These are phyloP conservation scores for Epichloe sylvatica DNA, from an alignment of 2,329 filamentous ascomycete genomes.

Conservation along the genomic window DNA sequence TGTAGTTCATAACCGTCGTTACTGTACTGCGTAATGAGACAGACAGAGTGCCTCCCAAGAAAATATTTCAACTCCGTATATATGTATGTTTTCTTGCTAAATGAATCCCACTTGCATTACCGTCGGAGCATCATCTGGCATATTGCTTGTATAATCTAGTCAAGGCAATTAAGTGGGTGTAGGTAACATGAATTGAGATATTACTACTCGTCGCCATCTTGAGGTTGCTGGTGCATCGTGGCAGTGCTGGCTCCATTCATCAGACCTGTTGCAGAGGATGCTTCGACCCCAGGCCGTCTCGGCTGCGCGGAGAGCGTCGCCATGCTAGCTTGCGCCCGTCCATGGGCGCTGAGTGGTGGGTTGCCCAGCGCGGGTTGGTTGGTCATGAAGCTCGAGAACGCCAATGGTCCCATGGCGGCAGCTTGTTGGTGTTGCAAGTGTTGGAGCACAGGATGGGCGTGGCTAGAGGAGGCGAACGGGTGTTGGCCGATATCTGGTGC, in stretches of 20 bases:
- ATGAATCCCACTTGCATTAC: background rate
- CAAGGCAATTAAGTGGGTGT: background rate
- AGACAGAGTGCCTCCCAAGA: background rate
- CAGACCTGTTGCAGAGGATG: background rate
- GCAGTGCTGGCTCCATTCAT: constrained; percentile 22
- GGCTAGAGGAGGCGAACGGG: constrained; percentile 10
- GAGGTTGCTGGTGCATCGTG: constrained; percentile 18
- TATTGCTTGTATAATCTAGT: background rate
- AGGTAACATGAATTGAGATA: background rate
- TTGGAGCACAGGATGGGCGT: constrained; percentile 9
- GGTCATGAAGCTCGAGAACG: constrained; percentile 17
- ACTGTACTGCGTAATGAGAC: background rate
- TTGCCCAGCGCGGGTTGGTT: constrained; percentile 12
- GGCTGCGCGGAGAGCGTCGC: constrained; percentile 15
- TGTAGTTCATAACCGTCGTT: constrained; percentile 4
- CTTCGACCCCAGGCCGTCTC: constrained; percentile 9
- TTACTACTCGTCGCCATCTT: background rate
- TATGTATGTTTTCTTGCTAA: background rate
- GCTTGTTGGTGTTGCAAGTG: constrained; percentile 9
- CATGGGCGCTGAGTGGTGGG: constrained; percentile 10
- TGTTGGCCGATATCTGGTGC: constrained; percentile 13
- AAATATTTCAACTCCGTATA: background rate
- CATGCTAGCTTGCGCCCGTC: constrained; percentile 16
- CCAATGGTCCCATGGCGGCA: constrained; percentile 10
- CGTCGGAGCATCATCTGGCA: background rate